Base-by-base conservation (phyloP, 352 stramenopile species). In the Phytophthora aleatoria region DNA sequence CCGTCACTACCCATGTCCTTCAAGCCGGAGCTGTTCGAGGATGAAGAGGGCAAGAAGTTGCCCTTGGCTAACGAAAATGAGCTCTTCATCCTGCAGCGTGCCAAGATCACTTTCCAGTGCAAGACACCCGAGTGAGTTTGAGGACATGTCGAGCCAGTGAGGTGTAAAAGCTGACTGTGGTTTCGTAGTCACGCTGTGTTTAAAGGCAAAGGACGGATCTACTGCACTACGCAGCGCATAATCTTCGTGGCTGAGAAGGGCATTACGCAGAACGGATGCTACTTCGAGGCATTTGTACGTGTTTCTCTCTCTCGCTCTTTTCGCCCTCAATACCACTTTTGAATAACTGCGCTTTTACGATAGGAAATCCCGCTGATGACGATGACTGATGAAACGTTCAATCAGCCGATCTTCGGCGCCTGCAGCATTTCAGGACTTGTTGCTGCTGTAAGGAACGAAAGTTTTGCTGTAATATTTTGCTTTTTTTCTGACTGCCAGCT, bases 371-470 rank as follows among this genome's bases (percentile, higher is more conserved):
- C 85, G 27, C 72, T 96, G 12, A 60, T 68, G 16, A 76, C 83
- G n/a, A 92, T 96, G 75, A 82, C 77, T 20, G 78, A 92, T 33
- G 86, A 96, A 50, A 96, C 95, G 61, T 96, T 96, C 52, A 96
- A 96, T 61, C 88, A 96, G 61, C 89, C 89, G 35, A 95, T 96
- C 56, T 96, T 96, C 50, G 89, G 89, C 11, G 85, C 88, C 20
- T 95, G 90, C 56, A 96, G 91, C 67, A 85, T 96, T 56, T 91
- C 83, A 13, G 88, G 88, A 1, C 60, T 91, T 54, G 84, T 92
- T 35, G 61, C 76, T 20, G 55, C 73, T 31, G 84, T 94, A 71
- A 33, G 75, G 12, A 52, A 26, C 12, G 12, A 35, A 20, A 16
- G 10, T 44, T 24, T 15, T 12, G 15, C 11, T 5, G 12, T 24